These are phyloP conservation scores for Glycyrrhiza uralensis DNA, from an alignment of 306 rosid genomes.

Conservation along the genomic window DNA sequence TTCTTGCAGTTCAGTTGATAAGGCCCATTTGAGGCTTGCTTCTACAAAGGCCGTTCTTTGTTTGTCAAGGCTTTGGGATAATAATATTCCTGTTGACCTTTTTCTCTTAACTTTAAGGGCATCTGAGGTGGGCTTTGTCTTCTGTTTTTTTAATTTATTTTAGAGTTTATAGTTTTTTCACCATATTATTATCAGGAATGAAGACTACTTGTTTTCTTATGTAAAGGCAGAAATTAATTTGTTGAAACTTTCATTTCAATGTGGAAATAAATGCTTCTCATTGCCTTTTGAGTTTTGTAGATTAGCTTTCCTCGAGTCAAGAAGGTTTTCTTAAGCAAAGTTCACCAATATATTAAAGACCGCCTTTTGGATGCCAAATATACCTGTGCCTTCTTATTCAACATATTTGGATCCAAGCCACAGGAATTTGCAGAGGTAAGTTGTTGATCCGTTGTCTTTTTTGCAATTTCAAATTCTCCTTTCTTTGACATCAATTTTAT, in stretches of 20 bases:
- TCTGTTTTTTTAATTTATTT: constrained; percentile 16
- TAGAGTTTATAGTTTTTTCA: constrained; percentile 23
- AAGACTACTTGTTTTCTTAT: constrained; percentile 10
- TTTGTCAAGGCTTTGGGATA: constrained; percentile 88
- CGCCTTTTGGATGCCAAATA: constrained; percentile 90
- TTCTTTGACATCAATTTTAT: constrained; percentile 19
- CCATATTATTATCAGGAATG: not conserved
- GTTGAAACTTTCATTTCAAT: constrained; percentile 17
- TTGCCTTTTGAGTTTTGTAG: constrained; percentile 55
- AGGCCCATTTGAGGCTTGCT: constrained; percentile 89
- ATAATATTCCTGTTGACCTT: constrained; percentile 72
- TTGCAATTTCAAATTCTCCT: constrained; percentile 1
- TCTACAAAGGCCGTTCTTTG: constrained; percentile 91
- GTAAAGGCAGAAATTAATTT: constrained; percentile 5
- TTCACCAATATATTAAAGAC: constrained; percentile 88
- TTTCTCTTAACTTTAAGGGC: constrained; percentile 79
- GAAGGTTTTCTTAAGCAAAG: constrained; percentile 69
- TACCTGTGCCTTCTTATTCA: constrained; percentile 71
- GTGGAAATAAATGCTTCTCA: constrained; percentile 30
- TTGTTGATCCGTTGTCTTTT: constrained; percentile 18
- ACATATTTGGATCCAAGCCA: constrained; percentile 55
- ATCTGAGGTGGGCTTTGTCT: constrained; percentile 57
- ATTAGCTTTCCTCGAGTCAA: constrained; percentile 72
- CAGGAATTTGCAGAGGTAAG: constrained; percentile 74
- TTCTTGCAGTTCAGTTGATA: constrained; percentile 82